Percentiles rank a stretch among this genome's conserved stretches.
These are phyloP conservation scores for Cercospora brassicicola DNA, from an alignment of 2,329 filamentous ascomycete species.

Conservation along the genomic window DNA sequence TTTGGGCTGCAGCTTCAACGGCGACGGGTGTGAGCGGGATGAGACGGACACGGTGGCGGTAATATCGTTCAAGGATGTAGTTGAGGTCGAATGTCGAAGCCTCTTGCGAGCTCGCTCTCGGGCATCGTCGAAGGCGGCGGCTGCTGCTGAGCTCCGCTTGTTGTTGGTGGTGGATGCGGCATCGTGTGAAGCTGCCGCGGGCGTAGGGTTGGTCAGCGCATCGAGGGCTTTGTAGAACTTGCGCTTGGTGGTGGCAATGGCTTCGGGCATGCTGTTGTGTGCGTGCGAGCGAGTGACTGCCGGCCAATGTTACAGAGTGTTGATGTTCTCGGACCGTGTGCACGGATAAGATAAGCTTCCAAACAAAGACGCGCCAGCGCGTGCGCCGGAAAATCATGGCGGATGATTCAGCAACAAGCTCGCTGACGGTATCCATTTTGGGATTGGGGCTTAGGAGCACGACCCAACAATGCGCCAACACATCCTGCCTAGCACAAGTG, in stretches of 20 bases:
- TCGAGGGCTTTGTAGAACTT: conserved; percentile 78
- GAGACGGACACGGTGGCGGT: conserved; percentile 25
- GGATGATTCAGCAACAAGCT: background rate
- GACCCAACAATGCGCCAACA: background rate
- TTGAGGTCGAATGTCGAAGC: conserved; percentile 35
- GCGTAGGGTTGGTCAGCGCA: conserved; percentile 50
- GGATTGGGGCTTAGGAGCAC: background rate
- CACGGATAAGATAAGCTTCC: background rate
- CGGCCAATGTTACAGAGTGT: background rate
- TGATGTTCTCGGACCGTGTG: background rate
- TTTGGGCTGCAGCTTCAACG: conserved; percentile 9
- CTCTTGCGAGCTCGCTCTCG: conserved; percentile 36
- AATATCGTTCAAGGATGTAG: conserved; percentile 26
- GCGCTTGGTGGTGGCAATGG: conserved; percentile 76
- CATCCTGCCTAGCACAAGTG: background rate
- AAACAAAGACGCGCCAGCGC: background rate
- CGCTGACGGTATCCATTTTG: background rate
- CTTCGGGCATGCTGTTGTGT: conserved; percentile 40
- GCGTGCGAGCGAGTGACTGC: background rate
- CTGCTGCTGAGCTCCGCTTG: conserved; percentile 22
- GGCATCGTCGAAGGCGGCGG: conserved; percentile 28
- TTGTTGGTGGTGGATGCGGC: conserved; percentile 36
- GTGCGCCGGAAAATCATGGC: background rate
- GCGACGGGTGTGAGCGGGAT: conserved; percentile 34
- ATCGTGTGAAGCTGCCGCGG: conserved; percentile 38